Conservation (phyloP, 1,284 basidiomycete species). For the Fomitopsis schrenkii region DNA sequence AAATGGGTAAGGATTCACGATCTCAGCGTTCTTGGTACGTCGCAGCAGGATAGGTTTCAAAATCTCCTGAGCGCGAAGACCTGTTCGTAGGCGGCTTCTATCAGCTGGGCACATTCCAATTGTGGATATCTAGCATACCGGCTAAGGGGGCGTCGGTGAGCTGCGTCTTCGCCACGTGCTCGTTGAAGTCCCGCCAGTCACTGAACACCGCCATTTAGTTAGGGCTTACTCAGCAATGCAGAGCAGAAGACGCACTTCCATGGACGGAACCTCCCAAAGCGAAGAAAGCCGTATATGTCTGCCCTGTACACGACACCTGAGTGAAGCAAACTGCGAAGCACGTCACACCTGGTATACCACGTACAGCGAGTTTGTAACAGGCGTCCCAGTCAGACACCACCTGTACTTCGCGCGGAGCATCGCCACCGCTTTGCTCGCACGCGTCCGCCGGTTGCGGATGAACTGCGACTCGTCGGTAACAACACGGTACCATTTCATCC, state of each 20-base stretch:
- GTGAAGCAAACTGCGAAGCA: neutral
- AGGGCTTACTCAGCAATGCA: too few species aligned
- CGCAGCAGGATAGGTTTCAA: conserved; percentile 57
- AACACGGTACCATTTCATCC: conserved; percentile 55
- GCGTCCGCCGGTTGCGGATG: conserved; percentile 59
- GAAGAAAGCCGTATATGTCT: conserved; percentile 64
- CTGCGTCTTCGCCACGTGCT: conserved; percentile 52
- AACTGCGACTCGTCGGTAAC: conserved; percentile 71
- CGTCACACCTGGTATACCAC: conserved; percentile 9
- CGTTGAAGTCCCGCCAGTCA: conserved; percentile 60
- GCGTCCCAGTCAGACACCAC: conserved; percentile 72
- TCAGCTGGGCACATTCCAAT: neutral
- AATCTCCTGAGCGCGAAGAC: conserved; percentile 53
- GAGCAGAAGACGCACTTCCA: conserved; percentile 42
- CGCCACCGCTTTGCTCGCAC: conserved; percentile 53
- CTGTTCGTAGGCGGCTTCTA: conserved; percentile 7
- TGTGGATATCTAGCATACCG: conserved; percentile 26
- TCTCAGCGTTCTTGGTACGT: conserved; percentile 54
- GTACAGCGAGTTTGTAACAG: conserved; percentile 64
- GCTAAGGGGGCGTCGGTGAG: conserved; percentile 51
- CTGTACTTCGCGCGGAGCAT: conserved; percentile 55
- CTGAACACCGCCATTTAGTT: conserved; percentile 6
- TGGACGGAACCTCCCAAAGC: conserved; percentile 62
- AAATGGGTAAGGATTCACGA: conserved; percentile 25
- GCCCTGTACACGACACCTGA: conserved; percentile 33